Conservation (phyloP, 2,329 filamentous ascomycete genomes). For the Pseudogymnoascus verrucosus region DNA sequence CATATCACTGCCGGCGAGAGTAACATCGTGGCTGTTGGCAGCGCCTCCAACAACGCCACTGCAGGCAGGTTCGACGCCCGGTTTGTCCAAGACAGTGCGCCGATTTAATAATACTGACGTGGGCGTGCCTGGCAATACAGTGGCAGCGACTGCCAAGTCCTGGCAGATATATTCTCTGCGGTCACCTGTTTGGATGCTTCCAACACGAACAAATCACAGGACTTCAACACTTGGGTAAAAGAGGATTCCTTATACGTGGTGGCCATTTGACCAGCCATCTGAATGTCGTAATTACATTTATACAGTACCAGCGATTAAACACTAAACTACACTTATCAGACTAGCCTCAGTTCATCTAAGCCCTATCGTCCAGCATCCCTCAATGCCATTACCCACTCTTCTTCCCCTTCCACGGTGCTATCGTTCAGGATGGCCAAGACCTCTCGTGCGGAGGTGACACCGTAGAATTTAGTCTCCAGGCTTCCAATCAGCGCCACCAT, state of each 20-base stretch:
- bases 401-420: not conserved
- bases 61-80: not conserved
- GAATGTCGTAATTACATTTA: constrained; percentile 3
- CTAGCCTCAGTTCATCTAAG: not conserved
- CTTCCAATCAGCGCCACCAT: constrained; percentile 56
- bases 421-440: not conserved
- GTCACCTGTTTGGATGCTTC: not conserved
- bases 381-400: constrained; percentile 2
- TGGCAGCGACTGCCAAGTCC: not conserved
- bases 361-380: constrained; percentile 6
- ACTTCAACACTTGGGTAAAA: not conserved
- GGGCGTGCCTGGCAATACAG: not conserved
- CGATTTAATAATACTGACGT: not conserved
- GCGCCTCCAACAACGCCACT: not conserved
- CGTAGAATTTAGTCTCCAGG: constrained; percentile 44
- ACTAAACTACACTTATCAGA: constrained; percentile 5
- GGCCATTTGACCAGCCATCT: not conserved
- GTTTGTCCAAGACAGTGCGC: not conserved
- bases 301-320: constrained; percentile 8
- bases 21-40: constrained; percentile 1
- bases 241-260: not conserved
- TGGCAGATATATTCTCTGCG: not conserved
- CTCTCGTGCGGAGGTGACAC: constrained; percentile 20
- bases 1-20: not conserved
- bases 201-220: not conserved